Base-by-base conservation (phyloP, 2,329 filamentous ascomycete genomes). In the Aspergillus quadrilineatus region DNA sequence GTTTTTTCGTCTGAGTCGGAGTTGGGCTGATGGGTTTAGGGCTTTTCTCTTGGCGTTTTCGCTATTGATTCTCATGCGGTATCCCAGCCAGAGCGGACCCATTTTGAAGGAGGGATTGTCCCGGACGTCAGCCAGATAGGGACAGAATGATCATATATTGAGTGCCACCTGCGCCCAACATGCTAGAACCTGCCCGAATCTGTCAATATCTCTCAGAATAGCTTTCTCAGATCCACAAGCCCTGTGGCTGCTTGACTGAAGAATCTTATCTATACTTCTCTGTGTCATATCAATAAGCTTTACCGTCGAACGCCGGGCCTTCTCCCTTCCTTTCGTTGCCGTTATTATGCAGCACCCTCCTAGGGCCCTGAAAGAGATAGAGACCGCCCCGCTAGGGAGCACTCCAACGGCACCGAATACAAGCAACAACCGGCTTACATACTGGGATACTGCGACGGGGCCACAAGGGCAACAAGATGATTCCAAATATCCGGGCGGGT, bases 401-500 rank as follows among this genome's bases (percentile, higher is more conserved):
- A 22, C 43, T 4, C 43, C 55, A 17, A 6, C 30, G 5, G 32
- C 45, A 22, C 22, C 57, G 44, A 9, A 37, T 30, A 7, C 55
- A 17, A 49, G 39, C 47, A 58, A 54, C 49, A 56, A 60, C 45
- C 42, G 52, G 39, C 47, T 58, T 42, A 56, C 57, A 39, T 54
- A 59, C 30, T 54, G 61, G 59, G 59, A 57, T 43, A 48, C 50
- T 22, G 37, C 57, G 28, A 34, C 46, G 22, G 55, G 45, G 37
- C 15, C 37, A 9, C 43, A 12, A 32, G 50, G 30, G 9, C 43
- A 50, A 2, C 55, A 57, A 12, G 49, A 57, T 53, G 55, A 57
- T 26, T 28, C 50, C 22, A 66, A 63, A 53, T 63, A 67, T 12
- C 56, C 53, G 28, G 49, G 39, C 1, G 63, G 62, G 2, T 12